Percentiles rank a stretch among this genome's conserved stretches.
Conservation (phyloP, 192 early-diverging fungal species). For the Helicostylum pulchrum region DNA sequence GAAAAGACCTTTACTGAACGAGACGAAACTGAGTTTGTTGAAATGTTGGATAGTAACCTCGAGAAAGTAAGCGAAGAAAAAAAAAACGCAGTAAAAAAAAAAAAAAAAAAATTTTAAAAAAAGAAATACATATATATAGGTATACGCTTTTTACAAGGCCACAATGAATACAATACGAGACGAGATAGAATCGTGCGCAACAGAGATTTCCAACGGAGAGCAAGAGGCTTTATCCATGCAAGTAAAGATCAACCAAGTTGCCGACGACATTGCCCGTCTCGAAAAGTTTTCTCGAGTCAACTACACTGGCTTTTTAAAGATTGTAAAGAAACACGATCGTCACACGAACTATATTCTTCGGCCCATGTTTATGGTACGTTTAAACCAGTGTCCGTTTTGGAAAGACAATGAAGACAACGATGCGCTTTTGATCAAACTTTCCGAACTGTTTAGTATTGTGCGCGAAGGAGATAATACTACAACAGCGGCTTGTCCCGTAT, state of each 20-base stretch:
- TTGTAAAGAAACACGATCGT: slow-evolving; percentile 98
- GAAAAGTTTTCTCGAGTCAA: slow-evolving; percentile 73
- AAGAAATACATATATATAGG: slow-evolving; percentile 34
- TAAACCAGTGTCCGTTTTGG: slow-evolving; percentile 79
- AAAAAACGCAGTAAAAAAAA: neutral
- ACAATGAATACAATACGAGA: slow-evolving; percentile 70
- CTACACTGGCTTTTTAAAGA: slow-evolving; percentile 84
- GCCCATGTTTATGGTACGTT: slow-evolving; percentile 71
- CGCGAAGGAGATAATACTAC: slow-evolving; percentile 38
- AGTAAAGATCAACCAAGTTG: slow-evolving; percentile 64
- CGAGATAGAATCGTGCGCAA: slow-evolving; percentile 48
- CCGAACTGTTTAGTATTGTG: slow-evolving; percentile 67
- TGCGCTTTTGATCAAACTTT: slow-evolving; percentile 79
- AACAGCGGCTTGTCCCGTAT: slow-evolving; percentile 14
- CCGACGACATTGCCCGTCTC: slow-evolving; percentile 72
- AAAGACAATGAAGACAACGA: slow-evolving; percentile 74
- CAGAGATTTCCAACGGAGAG: neutral
- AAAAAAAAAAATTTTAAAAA: neutral
- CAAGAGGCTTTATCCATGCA: slow-evolving; percentile 56
- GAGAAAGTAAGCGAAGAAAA: slow-evolving; percentile 84
- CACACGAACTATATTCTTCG: slow-evolving; percentile 77
- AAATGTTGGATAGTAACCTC: slow-evolving; percentile 80
- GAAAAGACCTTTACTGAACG: slow-evolving; percentile 74
- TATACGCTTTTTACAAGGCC: slow-evolving; percentile 66
- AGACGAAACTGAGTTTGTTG: slow-evolving; percentile 87